Conservation (phyloP, 345 rosid genomes). For the Euphorbia lathyris region DNA sequence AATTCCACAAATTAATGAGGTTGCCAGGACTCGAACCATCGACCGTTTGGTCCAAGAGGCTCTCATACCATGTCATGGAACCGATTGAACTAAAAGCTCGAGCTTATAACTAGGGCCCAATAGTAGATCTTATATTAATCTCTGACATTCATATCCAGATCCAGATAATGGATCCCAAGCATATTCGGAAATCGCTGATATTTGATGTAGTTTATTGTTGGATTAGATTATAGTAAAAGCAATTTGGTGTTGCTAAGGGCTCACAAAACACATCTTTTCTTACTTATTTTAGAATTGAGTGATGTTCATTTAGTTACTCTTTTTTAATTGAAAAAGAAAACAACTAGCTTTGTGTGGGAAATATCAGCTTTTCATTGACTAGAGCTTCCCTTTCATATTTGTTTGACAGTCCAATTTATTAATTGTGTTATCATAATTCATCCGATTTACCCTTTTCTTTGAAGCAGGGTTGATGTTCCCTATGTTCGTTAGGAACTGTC, state of each 20-base stretch:
- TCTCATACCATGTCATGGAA: no score
- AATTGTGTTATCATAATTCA: not conserved
- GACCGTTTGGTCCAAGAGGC: no score
- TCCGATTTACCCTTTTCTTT: not conserved
- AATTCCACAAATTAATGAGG: no score
- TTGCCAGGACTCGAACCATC: no score
- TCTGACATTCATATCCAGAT: no score
- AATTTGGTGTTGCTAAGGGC: not conserved
- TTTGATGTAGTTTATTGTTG: not conserved
- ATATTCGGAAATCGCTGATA: not conserved
- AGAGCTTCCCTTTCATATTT: not conserved
- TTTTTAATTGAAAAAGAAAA: not conserved
- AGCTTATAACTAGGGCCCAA: no score
- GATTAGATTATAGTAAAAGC: not conserved
- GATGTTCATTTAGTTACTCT: not conserved
- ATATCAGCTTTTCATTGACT: not conserved
- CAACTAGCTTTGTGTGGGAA: not conserved
- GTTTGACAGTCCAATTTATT: not conserved
- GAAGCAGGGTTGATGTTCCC: constrained; percentile 35
- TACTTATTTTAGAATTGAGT: not conserved
- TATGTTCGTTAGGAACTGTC: constrained; percentile 25
- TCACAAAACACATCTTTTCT: not conserved
- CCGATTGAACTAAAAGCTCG: no score
- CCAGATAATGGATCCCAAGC: not conserved
- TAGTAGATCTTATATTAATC: no score